Evolutionary conservation across 23 red algal species (phyloP), one percentile per base, ranked within the genome.

Genomic region (Gracilaria gracilis): DNA sequence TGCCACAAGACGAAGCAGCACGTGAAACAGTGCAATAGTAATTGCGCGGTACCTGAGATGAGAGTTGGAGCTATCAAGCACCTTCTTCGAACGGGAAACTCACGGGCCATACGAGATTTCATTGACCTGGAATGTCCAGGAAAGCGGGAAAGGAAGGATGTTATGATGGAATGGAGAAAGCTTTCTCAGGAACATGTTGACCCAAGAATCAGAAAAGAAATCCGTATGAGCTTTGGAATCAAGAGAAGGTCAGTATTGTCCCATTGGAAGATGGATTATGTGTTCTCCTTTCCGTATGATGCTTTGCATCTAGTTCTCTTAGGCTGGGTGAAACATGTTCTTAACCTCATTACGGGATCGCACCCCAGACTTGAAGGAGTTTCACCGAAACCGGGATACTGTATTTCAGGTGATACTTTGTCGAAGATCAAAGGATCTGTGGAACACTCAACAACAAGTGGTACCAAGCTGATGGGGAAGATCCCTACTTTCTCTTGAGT

Each of bases 271-370:
- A 49, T 78, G 19, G 73, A 78, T 19, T 78, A 28, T 78, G 36
- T 49, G 24, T 54, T 50, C 73, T 78, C 73, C 17, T 50, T 47
- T 78, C 73, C 38, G 23, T 78, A 78, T 39, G 73, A 78, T 78
- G 12, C 39, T 13, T 29, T 78, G 73, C 73, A 78, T n/a, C 38
- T 78, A 39, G 40, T 78, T 49, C 48, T 78, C 7, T 23, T 71
- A 21, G 66, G 66, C 14, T 71, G 66, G 66, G 66, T 28, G 23
- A 78, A 78, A 25, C 48, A 50, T 23, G 31, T 78, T 16, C 29
- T 78, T 29, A 4, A 9, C 28, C 48, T 78, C 1, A 15, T 37
- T 12, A 38, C 33, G 12, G 23, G 1, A 35, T 71, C 7, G 8
- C 66, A 71, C 66, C 23, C 66, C 1, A 71, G 17, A 29, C 32